Evolutionary conservation across 495 filamentous ascomycete genomes (phyloP).

Genomic region (Aspergillus carlsbadensis): DNA sequence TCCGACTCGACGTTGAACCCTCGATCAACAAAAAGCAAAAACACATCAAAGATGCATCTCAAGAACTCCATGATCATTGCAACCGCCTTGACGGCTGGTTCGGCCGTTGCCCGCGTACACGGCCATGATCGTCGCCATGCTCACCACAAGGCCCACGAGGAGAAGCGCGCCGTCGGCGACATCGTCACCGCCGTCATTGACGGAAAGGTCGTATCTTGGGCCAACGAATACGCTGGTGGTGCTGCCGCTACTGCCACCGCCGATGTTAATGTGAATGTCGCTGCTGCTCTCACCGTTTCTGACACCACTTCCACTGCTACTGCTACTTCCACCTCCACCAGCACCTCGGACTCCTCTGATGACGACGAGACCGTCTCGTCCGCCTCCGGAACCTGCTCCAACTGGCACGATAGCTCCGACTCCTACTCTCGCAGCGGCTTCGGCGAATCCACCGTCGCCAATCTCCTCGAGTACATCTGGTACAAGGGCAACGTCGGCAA

Average conservation of each 20-base stretch:
- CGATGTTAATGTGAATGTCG: slow-evolving; percentile 8
- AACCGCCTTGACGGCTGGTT: slow-evolving; percentile 43
- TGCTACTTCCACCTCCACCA: slow-evolving; percentile 13
- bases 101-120: slow-evolving; percentile 43
- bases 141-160: slow-evolving; percentile 27
- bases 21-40: slow-evolving; percentile 7
- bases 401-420: slow-evolving; percentile 28
- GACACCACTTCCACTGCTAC: slow-evolving; percentile 17
- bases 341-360: no score
- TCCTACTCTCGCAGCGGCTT: slow-evolving; percentile 31
- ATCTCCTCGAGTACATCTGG: slow-evolving; percentile 19
- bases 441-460: slow-evolving; percentile 23
- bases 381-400: slow-evolving; percentile 21
- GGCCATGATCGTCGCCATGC: slow-evolving; percentile 48
- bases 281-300: slow-evolving; percentile 18
- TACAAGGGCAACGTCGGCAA: slow-evolving; percentile 47
- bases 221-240: slow-evolving; percentile 57
- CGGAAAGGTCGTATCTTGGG: slow-evolving; percentile 60
- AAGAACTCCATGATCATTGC: slow-evolving; percentile 41
- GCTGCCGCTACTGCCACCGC: slow-evolving; percentile 17
- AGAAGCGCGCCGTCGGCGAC: slow-evolving; percentile 45
- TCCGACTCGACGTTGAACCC: slow-evolving; percentile 1
- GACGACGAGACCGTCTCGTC: slow-evolving; percentile 11
- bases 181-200: slow-evolving; percentile 61
- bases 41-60: slow-evolving; percentile 36